Evolutionary conservation across 1,284 basidiomycete genomes (phyloP), one percentile per base, ranked within the genome.

Genomic region (Heterobasidion occidentale): DNA sequence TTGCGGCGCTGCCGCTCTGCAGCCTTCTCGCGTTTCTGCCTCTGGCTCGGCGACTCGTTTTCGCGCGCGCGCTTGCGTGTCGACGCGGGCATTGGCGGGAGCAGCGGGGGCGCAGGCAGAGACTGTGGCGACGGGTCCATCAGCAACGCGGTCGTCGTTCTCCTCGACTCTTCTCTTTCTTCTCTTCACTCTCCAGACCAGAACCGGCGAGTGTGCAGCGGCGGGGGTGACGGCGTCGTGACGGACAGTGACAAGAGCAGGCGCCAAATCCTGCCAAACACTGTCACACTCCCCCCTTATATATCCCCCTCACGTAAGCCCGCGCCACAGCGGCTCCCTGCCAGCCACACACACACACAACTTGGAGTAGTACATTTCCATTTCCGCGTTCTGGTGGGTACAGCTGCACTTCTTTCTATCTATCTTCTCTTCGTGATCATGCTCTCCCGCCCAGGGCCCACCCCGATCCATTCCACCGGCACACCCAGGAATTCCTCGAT

Each of bases 401-500:
- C 35, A 52, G 46, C 44, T 36, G 36, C 47, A 42, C 46, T 17
- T 19, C n/a, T 27, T 27, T 27, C 27, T 27, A 27, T 27, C 27
- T 27, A 27, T 27, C 0, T 51, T 51, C 60, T 54, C 53, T 72
- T 76, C 61, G 61, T 68, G 50, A 93, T 67, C 93, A 95, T 95
- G 59, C 82, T 84, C 61, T 92, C 85, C 55, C 94, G 72, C 33
- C 78, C 90, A 5, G 94, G 90, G 0, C 94, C 94, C 34, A 94
- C 86, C 7, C 94, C 94, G 61, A 97, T 94, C 89, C 90, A 97
- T 70, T 90, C 87, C 60, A 98, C 78, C 56, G 85, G 87, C 36
- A 92, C 85, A n/a, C 79, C 79, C 19, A 94, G 73, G 71, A 81
- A 90, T 46, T 83, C 67, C 72, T 98, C 95, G 64, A 98, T 92